These are phyloP conservation scores for Prunus persica DNA, from an alignment of 306 rosid genomes.

Conservation along the genomic window DNA sequence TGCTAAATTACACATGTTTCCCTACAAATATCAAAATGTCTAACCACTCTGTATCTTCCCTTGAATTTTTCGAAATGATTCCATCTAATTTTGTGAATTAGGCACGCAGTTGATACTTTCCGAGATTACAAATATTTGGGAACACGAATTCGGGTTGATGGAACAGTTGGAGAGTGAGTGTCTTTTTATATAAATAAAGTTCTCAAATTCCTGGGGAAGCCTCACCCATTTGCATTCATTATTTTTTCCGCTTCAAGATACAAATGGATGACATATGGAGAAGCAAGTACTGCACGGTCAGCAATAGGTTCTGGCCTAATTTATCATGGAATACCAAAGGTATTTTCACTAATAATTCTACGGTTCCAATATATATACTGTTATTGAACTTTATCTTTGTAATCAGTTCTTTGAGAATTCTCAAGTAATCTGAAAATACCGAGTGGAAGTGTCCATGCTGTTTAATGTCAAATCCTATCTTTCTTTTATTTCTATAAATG, in stretches of 20 bases:
- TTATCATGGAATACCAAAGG: constrained; percentile 75
- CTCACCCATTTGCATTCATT: constrained; percentile 23
- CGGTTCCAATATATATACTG: not conserved
- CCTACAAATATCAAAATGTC: not conserved
- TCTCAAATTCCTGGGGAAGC: constrained; percentile 15
- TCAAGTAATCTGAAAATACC: not conserved
- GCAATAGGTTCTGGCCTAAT: constrained; percentile 91
- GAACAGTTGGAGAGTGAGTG: constrained; percentile 95
- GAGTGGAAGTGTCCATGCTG: not conserved
- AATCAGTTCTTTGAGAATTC: not conserved
- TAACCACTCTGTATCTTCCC: not conserved
- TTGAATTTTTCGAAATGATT: constrained; percentile 29
- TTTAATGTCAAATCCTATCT: constrained; percentile 1
- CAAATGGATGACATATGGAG: constrained; percentile 99
- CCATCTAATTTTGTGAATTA: constrained; percentile 37
- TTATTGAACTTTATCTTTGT: not conserved
- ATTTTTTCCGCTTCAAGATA: constrained; percentile 46
- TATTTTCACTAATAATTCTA: constrained; percentile 21
- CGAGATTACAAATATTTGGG: constrained; percentile 90
- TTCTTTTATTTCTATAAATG: not conserved
- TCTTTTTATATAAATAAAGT: not conserved
- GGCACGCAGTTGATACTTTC: constrained; percentile 79
- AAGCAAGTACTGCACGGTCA: constrained; percentile 79
- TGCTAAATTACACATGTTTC: constrained; percentile 1
- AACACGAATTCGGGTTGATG: constrained; percentile 88